Evolutionary conservation across 345 rosid species (phyloP).

Genomic region (Eucalyptus microcorys): DNA sequence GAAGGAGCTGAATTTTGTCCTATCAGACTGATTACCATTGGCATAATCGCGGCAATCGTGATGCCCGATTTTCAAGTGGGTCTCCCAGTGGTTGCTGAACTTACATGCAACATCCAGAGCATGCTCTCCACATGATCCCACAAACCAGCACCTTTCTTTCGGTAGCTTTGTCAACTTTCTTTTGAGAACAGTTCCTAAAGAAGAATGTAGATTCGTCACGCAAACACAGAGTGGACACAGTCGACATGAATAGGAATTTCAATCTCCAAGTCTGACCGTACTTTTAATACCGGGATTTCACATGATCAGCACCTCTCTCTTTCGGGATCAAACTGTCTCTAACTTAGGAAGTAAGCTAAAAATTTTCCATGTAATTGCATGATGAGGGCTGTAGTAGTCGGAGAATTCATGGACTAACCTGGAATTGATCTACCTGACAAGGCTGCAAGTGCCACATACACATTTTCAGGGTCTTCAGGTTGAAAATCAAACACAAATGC

Average conservation of each 20-base stretch:
- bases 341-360: neutral
- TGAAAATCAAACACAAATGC: conserved; percentile 42
- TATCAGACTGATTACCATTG: conserved; percentile 27
- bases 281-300: neutral
- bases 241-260: neutral
- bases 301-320: neutral
- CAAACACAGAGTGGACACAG: neutral
- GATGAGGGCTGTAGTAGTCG: neutral
- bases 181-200: conserved; percentile 33
- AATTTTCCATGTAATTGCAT: neutral
- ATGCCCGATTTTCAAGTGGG: conserved; percentile 46
- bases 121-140: conserved; percentile 39
- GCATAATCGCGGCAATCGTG: conserved; percentile 78
- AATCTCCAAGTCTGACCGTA: neutral
- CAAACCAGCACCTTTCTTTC: conserved; percentile 54
- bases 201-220: neutral
- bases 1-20: neutral
- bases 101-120: conserved; percentile 30
- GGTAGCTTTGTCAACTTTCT: conserved; percentile 53
- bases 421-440: conserved; percentile 35
- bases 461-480: conserved; percentile 49
- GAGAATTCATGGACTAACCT: conserved; percentile 8
- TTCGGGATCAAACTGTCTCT: neutral
- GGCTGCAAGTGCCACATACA: conserved; percentile 34
- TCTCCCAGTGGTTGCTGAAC: conserved; percentile 47